Evolutionary conservation across 2,329 filamentous ascomycete species (phyloP), one percentile per base, ranked within the genome.

Genomic region (Graphilbum fragrans): DNA sequence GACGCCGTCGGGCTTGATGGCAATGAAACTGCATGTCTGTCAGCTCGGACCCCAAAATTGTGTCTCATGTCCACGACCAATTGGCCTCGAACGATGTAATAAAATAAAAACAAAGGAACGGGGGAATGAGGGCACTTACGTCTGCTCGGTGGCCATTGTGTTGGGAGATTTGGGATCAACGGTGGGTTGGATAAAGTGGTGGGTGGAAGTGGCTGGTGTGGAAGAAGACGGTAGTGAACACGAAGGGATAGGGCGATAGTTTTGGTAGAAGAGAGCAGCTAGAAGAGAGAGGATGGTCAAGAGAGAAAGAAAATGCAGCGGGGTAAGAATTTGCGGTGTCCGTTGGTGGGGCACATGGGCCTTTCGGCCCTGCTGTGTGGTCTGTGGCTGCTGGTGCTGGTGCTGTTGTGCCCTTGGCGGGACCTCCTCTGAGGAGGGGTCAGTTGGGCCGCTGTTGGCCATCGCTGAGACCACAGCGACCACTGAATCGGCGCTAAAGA

Each of bases 1-100:
- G 72, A 96, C 92, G 67, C 92, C 92, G 72, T 96, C 92, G 58
- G 90, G 92, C 87, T 98, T 98, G 80, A 98, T 86, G 65, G 92
- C 92, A 78, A 96, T 96, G 85, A 96, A 96, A 74, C 90, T 96
- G 60, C 55, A 54, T 42, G 33, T 11, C 22, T 20, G 40, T 52
- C 35, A 49, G 45, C 36, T 19, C 20, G 16, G 32, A 3, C 22
- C 7, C 10, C 19, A 9, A 3, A 17, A 17, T 12, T 27, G 25
- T 8, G 25, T 7, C n/a, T n/a, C n/a, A n/a, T n/a, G n/a, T n/a
- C n/a, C 7, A 27, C 7, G 25, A 27, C 25, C 25, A 27, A 27
- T 27, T 27, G 20, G 18, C 18, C 9, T 16, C 4, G 16, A n/a
- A n/a, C 18, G 12, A 29, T 27, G 19, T 27, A 31, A 12, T 5